phyloP scores from a whole-genome alignment of 164 flowering plant species.

The Chimonanthus praecox region DNA sequence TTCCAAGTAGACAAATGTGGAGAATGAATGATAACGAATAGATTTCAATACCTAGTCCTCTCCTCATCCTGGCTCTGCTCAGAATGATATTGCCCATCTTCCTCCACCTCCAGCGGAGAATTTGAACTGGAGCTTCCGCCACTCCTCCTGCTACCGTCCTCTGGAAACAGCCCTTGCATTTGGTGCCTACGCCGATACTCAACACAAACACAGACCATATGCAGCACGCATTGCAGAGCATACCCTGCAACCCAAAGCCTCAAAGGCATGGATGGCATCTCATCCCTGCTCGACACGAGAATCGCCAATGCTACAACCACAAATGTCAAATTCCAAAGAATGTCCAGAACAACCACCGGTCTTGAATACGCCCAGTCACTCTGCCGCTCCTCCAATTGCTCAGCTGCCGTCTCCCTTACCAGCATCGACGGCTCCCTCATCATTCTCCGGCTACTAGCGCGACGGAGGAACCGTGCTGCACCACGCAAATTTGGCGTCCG shows the following conservation, averaged over 20 bases:
- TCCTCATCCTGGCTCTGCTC: conserved; percentile 34
- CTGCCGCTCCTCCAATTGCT: conserved; percentile 59
- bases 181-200: conserved; percentile 39
- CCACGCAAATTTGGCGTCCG: conserved; percentile 46
- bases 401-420: conserved; percentile 55
- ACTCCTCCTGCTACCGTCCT: not conserved
- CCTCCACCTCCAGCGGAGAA: conserved; percentile 11
- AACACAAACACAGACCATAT: conserved; percentile 39
- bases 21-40: not conserved
- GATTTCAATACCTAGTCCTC: conserved; percentile 34
- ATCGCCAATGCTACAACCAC: conserved; percentile 32
- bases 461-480: conserved; percentile 44
- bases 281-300: conserved; percentile 32
- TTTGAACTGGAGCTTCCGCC: conserved; percentile 13
- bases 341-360: conserved; percentile 51
- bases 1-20: not conserved
- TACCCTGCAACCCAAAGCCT: conserved; percentile 55
- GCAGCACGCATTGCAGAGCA: conserved; percentile 41
- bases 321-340: conserved; percentile 50
- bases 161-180: not conserved
- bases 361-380: conserved; percentile 59
- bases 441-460: conserved; percentile 47
- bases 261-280: conserved; percentile 39
- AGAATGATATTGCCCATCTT: conserved; percentile 17
- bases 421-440: conserved; percentile 56